These are phyloP conservation scores for Mycena rebaudengoi DNA, from an alignment of 768 basidiomycete species.

Conservation along the genomic window DNA sequence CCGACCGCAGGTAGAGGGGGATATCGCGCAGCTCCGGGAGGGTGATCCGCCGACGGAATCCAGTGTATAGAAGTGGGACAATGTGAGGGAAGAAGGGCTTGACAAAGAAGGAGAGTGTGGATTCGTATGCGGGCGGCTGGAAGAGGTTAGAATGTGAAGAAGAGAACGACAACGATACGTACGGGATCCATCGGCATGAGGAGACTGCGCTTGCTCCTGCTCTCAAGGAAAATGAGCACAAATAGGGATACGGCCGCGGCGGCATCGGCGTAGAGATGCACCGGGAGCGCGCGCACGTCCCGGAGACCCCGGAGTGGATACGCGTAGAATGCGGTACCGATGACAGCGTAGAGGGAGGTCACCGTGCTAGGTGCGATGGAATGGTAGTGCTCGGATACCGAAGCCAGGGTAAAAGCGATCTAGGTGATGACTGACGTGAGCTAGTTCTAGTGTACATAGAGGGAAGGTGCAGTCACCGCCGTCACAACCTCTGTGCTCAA, in stretches of 20 bases:
- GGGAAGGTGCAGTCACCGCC: neutral
- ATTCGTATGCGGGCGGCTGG: constrained; percentile 17
- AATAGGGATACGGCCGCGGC: neutral
- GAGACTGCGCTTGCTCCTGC: constrained; percentile 8
- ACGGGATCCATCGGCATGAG: constrained; percentile 15
- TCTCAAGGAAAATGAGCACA: constrained; percentile 10
- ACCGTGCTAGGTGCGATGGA: constrained; percentile 13
- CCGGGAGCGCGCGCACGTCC: neutral
- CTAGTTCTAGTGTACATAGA: neutral
- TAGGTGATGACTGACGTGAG: neutral
- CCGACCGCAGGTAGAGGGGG: neutral
- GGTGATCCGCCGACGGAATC: neutral
- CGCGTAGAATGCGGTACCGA: neutral
- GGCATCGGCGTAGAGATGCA: neutral
- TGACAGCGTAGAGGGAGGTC: neutral
- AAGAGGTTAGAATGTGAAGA: neutral
- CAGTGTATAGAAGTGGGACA: constrained; percentile 3
- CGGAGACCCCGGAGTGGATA: neutral
- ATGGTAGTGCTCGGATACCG: constrained; percentile 14
- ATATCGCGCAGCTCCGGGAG: constrained; percentile 18
- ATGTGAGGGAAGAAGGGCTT: constrained; percentile 20
- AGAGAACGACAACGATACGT: neutral
- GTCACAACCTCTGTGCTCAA: neutral
- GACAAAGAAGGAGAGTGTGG: constrained; percentile 15
- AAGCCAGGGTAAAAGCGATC: neutral